phyloP scores from a whole-genome alignment of 2,329 filamentous ascomycete genomes.

The Talaromyces marneffei region DNA sequence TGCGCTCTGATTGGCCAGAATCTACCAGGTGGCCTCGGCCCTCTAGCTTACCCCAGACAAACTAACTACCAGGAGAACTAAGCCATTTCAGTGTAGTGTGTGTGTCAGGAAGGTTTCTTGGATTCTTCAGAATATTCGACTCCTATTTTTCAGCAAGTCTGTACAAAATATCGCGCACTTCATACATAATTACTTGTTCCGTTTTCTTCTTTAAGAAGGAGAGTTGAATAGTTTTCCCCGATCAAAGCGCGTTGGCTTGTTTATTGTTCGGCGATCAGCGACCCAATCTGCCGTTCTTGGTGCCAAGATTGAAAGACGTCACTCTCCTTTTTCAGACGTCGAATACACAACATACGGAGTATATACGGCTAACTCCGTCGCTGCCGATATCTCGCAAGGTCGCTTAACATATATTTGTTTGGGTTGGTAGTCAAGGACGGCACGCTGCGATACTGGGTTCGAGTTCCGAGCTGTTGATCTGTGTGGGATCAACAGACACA shows the following conservation, averaged over 20 bases:
- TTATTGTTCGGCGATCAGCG: conserved; percentile 4
- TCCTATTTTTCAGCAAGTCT: neutral
- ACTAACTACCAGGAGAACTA: neutral
- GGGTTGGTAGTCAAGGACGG: no score
- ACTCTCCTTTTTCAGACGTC: neutral
- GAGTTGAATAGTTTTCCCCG: neutral
- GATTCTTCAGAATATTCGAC: neutral
- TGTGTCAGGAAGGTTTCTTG: neutral
- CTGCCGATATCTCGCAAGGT: neutral
- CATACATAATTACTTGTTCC: neutral
- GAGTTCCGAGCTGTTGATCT: neutral
- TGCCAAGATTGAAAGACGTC: conserved; percentile 5
- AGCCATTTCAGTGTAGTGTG: neutral
- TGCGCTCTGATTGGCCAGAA: neutral
- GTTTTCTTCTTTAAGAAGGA: neutral
- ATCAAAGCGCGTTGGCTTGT: neutral
- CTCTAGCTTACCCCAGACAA: conserved; percentile 1
- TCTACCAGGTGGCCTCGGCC: neutral
- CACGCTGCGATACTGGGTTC: neutral
- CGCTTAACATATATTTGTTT: neutral
- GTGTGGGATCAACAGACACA: neutral
- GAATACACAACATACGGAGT: neutral
- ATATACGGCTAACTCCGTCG: neutral
- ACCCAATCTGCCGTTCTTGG: neutral
- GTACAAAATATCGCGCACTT: neutral